Conservation (phyloP, 176 grass and related monocot genomes). For the Ampelocalamus luodianensis region DNA sequence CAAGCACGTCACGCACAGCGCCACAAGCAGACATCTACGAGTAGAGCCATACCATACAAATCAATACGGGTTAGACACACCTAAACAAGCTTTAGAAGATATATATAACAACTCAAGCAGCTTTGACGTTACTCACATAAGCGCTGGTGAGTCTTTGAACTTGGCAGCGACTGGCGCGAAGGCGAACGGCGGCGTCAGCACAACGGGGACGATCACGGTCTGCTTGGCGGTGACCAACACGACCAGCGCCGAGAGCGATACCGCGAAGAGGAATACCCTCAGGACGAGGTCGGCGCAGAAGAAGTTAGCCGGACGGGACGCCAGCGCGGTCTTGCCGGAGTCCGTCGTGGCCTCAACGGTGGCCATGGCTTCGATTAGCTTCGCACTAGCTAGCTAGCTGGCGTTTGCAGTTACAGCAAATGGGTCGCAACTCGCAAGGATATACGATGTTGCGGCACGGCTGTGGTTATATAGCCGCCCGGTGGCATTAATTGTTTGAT, state of each 20-base stretch:
- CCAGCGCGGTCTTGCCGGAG: neutral
- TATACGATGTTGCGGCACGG: neutral
- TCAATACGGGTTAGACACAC: neutral
- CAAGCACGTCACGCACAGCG: conserved; percentile 49
- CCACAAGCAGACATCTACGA: conserved; percentile 69
- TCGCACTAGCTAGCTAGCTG: neutral
- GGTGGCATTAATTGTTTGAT: neutral
- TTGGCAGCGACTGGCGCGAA: conserved; percentile 30
- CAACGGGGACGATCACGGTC: conserved; percentile 32
- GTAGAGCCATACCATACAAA: neutral
- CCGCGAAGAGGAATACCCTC: conserved; percentile 59
- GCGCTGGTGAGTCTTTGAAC: conserved; percentile 70
- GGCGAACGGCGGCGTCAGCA: neutral
- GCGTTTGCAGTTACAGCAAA: no score
- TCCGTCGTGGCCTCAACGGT: neutral
- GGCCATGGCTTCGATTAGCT: conserved; percentile 12
- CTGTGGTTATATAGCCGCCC: neutral
- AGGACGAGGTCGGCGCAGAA: conserved; percentile 40
- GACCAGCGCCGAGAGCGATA: conserved; percentile 49
- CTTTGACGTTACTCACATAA: conserved; percentile 52
- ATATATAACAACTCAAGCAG: neutral
- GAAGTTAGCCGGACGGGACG: conserved; percentile 19
- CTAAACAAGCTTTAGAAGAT: neutral
- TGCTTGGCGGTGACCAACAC: conserved; percentile 74
- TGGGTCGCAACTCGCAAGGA: neutral